Evolutionary conservation across 768 basidiomycete genomes (phyloP), one percentile per base, ranked within the genome.

Genomic region (Suillus fuscotomentosus): DNA sequence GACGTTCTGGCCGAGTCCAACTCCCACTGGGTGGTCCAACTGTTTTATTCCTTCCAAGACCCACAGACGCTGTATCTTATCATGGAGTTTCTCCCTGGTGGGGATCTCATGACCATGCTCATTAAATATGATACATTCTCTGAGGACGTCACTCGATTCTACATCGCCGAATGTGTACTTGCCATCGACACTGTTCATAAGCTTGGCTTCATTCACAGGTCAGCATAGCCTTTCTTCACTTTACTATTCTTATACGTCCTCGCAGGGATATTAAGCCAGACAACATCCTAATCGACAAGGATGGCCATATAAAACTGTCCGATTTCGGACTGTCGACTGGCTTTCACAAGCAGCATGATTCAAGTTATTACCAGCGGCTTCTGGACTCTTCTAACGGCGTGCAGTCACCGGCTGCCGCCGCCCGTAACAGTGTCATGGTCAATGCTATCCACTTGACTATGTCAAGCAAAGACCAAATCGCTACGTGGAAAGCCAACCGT

Each of bases 101-200:
- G 97, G 39, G 97, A 99, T 75, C 82, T 99, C 66, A 98, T 99
- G 97, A 97, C 96, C 5, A 99, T 99, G 97, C 83, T 98, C 64
- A 98, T 99, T 83, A 98, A 99, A 78, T 98, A 99, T 78, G 97
- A 98, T 75, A 97, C 96, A 0, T 99, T 99, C 78, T 93, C 93
- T 0, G 97, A 99, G 78, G 97, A 99, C 70, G 97, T 99, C 15
- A 95, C 95, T 63, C 86, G 97, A 60, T 99, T 99, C 77, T 99
- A 99, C 78, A 94, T 99, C 72, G 97, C 97, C n/a, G 91, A 99
- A 79, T 98, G 95, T 77, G 91, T 97, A 59, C 83, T 99, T 20
- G 97, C 97, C 9, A 98, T 99, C 67, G 97, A 99, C 74, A 94
- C 97, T 3, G 96, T 99, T 3, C 97, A 99, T 78, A 88, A 92